Evolutionary conservation across 768 basidiomycete species (phyloP).

Genomic region (Suillus ampliporus): DNA sequence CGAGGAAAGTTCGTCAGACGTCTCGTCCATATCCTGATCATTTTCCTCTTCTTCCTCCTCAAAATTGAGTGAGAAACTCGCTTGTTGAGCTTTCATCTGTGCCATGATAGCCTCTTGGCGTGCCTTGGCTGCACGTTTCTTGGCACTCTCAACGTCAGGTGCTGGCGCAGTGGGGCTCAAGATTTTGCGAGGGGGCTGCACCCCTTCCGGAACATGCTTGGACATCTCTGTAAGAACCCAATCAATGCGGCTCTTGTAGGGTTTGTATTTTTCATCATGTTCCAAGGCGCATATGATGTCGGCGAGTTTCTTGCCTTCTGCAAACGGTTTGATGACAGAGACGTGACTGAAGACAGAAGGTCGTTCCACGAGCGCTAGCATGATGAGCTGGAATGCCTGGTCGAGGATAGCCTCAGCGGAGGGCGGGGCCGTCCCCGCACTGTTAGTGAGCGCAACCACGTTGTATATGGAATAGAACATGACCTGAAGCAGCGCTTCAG

Average conservation of each 20-base stretch:
- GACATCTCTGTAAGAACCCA: slow-evolving; percentile 78
- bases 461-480: slow-evolving; percentile 85
- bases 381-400: slow-evolving; percentile 83
- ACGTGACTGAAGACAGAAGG: slow-evolving; percentile 64
- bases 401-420: slow-evolving; percentile 92
- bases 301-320: slow-evolving; percentile 64
- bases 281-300: slow-evolving; percentile 81
- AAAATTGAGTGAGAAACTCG: slow-evolving; percentile 80
- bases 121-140: slow-evolving; percentile 85
- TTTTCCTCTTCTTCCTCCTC: slow-evolving; percentile 77
- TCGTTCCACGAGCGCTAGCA: slow-evolving; percentile 82
- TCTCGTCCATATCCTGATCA: slow-evolving; percentile 52
- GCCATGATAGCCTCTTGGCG: slow-evolving; percentile 95
- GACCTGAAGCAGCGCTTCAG: slow-evolving; percentile 75
- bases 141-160: slow-evolving; percentile 66
- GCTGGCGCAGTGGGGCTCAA: slow-evolving; percentile 41
- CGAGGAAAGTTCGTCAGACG: slow-evolving; percentile 54
- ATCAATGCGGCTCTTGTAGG: slow-evolving; percentile 69
- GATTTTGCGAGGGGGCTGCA: slow-evolving; percentile 53
- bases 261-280: slow-evolving; percentile 73
- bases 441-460: slow-evolving; percentile 68
- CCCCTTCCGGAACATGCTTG: slow-evolving; percentile 59
- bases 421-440: slow-evolving; percentile 63
- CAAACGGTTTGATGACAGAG: slow-evolving; percentile 59
- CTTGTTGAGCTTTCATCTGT: slow-evolving; percentile 94